Base-by-base conservation (phyloP, 768 basidiomycete species). In the Rhizopogon sp. region DNA sequence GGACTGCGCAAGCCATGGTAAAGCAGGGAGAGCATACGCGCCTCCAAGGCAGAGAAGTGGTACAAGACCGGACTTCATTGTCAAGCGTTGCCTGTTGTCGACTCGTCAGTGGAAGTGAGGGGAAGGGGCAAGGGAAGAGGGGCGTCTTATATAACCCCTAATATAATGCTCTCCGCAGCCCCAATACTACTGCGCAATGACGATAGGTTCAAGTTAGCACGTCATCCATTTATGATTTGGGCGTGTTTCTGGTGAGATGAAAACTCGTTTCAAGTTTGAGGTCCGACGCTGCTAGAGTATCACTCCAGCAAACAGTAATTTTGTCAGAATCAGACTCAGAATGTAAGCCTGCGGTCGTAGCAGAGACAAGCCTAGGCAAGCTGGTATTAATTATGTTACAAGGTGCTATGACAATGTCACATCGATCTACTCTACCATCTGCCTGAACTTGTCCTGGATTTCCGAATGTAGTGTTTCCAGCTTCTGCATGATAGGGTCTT, bases 401-500 rank as follows among this genome's bases (percentile, higher is more conserved):
- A 47, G 11, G 47, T 31, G 33, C 39, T 33, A 28, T 22, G 20
- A 40, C 43, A 29, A 20, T 11, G 25, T 39, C 20, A 6, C 2
- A 54, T 41, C 37, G 41, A 43, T 69, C 71, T 81, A 93, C 75
- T 93, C 90, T 62, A 77, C 87, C 70, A 93, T 72, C 71, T 88
- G 87, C 56, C 90, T 82, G 79, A 98, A 97, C 66, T 89, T 94
- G 71, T 94, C 93, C 65, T 88, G 87, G 58, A 98, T 97, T 74
- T 97, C 94, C 52, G 74, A 69, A 68, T 95, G 78, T 44, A 98
- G 72, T 35, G 77, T 78, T 67, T 96, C 91, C 65, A 94, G 73
- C 70, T 90, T 94, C 74, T 83, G 75, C 74, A 83, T 86, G 65
- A 97, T 87, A 3, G 78, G 71, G 56, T 93, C 90, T 72, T 94